Evolutionary conservation across 805 yeast species (phyloP).

Genomic region (Hyphopichia homilentoma): DNA sequence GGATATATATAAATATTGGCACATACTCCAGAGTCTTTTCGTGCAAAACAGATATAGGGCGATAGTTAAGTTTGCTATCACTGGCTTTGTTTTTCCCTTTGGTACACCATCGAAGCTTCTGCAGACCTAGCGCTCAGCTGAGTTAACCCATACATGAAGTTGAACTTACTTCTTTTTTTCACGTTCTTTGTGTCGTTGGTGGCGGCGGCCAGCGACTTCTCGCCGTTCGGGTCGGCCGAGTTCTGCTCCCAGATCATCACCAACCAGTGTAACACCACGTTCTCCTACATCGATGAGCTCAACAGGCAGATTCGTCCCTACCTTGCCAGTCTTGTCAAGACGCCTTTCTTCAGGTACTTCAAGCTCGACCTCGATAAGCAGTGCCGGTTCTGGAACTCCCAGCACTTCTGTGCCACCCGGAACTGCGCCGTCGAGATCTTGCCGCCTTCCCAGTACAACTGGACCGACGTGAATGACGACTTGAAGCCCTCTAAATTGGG

Average conservation of each 20-base stretch:
- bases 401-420: constrained; percentile 80
- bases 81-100: too few relatives aligned
- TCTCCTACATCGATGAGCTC: constrained; percentile 37
- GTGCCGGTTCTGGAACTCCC: constrained; percentile 85
- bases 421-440: constrained; percentile 85
- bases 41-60: too few relatives aligned
- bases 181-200: too few relatives aligned
- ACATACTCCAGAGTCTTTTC: too few relatives aligned
- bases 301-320: constrained; percentile 41
- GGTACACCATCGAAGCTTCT: too few relatives aligned
- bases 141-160: too few relatives aligned
- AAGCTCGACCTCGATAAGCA: constrained; percentile 75
- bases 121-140: too few relatives aligned
- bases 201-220: too few relatives aligned
- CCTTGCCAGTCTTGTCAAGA: constrained; percentile 54
- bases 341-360: constrained; percentile 85
- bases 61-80: too few relatives aligned
- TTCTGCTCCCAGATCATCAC: constrained; percentile 44
- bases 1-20: too few relatives aligned
- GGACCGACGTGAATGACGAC: constrained; percentile 54
- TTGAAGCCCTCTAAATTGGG: constrained; percentile 76
- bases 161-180: too few relatives aligned
- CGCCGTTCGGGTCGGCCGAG: constrained; percentile 43
- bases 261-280: constrained; percentile 43
- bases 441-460: constrained; percentile 62